Base-by-base conservation (phyloP, 805 yeast genomes). In the Blastobotrys attinorum region DNA sequence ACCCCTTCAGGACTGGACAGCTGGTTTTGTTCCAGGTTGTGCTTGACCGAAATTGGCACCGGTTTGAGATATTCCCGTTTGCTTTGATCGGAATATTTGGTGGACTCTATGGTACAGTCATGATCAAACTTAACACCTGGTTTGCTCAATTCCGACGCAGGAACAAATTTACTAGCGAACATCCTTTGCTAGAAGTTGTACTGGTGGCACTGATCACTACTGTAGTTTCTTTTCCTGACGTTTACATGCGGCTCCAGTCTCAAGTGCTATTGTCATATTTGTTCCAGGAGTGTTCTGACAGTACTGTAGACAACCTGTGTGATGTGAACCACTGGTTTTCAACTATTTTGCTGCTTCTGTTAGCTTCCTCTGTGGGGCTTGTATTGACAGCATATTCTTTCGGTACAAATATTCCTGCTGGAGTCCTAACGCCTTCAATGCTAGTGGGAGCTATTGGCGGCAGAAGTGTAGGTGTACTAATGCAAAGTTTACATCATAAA, bases 371-470 rank as follows among this genome's bases (percentile, higher is more conserved):
- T 0, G 70, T 73, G 42, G 87, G 83, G 1, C 70, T 79, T 40
- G 43, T 79, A 0, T 64, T 83, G n/a, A 67, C 86, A 0, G 72
- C 85, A 0, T 79, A 81, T 51, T 70, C 90, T 0, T 83, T 76
- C 60, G 88, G 94, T 1, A 67, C 79, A 1, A 67, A 72, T 22
- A 66, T 87, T 11, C 98, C 98, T 0, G 95, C 97, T n/a, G 98
- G 98, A 13, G 86, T 90, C 4, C 83, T 92, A 64, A 95, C 92
- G 43, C 98, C 98, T 2, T 84, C 96, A 1, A 86, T 92, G 95
- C 89, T 96, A 0, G 83, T 88, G 1, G 98, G 98, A 18, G 97
- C 97, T 0, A 77, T 95, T 0, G 83, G 86, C 62, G 98, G 98
- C 5, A 72, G 97, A 42, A 82, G 89, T 0, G 55, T 92, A 10